Percentiles rank a stretch among this genome's conserved stretches.
phyloP scores from a whole-genome alignment of 495 filamentous ascomycete genomes.

The Diplogelasinospora grovesii region DNA sequence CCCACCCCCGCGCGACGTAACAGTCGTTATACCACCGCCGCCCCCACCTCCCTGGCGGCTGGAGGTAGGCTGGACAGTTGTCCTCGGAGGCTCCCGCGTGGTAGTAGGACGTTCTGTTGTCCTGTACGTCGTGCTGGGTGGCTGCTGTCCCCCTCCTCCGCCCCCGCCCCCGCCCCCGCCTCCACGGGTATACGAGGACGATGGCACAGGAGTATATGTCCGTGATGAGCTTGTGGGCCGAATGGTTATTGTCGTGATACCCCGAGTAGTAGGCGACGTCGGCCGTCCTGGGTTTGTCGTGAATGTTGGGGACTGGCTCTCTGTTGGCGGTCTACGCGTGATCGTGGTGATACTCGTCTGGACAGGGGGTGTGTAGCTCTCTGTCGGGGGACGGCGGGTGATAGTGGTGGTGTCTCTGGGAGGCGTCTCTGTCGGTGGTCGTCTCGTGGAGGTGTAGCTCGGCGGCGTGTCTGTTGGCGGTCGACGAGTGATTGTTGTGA shows the following conservation, averaged over 20 bases:
- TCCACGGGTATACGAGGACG: not conserved
- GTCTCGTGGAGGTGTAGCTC: too few species aligned
- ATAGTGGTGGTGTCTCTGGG: conserved; percentile 1
- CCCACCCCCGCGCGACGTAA: conserved; percentile 1
- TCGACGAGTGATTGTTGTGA: conserved; percentile 2
- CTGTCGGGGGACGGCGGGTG: not conserved
- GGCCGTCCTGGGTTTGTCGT: not conserved
- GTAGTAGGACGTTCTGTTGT: not conserved
- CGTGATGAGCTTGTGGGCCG: conserved; percentile 1
- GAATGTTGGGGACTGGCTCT: not conserved
- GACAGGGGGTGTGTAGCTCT: not conserved
- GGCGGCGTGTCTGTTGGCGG: not conserved
- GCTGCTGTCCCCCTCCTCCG: conserved; percentile 5
- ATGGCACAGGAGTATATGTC: conserved; percentile 2
- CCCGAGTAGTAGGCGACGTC: not conserved
- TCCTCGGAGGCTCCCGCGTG: not conserved
- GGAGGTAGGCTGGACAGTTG: conserved; percentile 1
- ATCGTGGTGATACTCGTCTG: conserved; percentile 3
- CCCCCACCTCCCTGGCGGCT: conserved; percentile 3
- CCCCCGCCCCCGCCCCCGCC: not conserved
- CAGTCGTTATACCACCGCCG: not conserved
- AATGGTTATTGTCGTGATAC: not conserved
- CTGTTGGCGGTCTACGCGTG: not conserved
- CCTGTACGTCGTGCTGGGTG: not conserved
- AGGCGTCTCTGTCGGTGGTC: not conserved